Percentiles rank a stretch among this genome's conserved stretches.
Evolutionary conservation across 2,329 filamentous ascomycete genomes (phyloP).

Genomic region (Sporothrix schenckii): DNA sequence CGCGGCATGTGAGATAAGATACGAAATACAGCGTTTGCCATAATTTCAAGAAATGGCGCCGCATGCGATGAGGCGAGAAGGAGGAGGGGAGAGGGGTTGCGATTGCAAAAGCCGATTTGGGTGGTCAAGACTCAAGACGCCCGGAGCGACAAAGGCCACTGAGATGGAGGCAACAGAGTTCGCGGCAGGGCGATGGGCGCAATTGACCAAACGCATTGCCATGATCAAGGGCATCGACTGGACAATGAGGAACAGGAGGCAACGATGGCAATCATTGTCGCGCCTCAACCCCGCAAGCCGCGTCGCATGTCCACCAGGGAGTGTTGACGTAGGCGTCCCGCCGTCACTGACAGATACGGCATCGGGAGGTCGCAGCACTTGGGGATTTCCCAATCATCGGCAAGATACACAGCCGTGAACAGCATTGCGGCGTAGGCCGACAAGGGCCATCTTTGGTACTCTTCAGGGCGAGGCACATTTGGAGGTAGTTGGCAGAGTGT

Average conservation of each 20-base stretch:
- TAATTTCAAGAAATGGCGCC: slow-evolving; percentile 13
- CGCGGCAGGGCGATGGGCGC: neutral
- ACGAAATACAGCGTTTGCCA: slow-evolving; percentile 11
- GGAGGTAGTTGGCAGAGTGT: neutral
- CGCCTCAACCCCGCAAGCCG: neutral
- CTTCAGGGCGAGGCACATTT: slow-evolving; percentile 1
- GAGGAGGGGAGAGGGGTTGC: neutral
- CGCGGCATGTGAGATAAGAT: slow-evolving; percentile 21
- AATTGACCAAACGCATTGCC: neutral
- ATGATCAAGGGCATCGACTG: no score
- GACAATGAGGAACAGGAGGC: neutral
- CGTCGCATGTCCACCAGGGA: neutral
- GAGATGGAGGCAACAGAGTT: neutral
- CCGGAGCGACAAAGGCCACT: neutral
- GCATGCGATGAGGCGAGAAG: neutral
- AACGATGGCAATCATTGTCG: neutral
- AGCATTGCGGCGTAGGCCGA: slow-evolving; percentile 6
- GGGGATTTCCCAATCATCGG: slow-evolving; percentile 18
- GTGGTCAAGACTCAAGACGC: neutral
- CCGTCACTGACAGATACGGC: neutral
- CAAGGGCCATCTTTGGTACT: neutral
- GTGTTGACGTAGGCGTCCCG: neutral
- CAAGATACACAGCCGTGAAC: slow-evolving; percentile 17
- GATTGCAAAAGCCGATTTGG: neutral
- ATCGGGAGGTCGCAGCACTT: neutral